Conservation (phyloP, 2,329 filamentous ascomycete species). For the Colletotrichum aenigma region DNA sequence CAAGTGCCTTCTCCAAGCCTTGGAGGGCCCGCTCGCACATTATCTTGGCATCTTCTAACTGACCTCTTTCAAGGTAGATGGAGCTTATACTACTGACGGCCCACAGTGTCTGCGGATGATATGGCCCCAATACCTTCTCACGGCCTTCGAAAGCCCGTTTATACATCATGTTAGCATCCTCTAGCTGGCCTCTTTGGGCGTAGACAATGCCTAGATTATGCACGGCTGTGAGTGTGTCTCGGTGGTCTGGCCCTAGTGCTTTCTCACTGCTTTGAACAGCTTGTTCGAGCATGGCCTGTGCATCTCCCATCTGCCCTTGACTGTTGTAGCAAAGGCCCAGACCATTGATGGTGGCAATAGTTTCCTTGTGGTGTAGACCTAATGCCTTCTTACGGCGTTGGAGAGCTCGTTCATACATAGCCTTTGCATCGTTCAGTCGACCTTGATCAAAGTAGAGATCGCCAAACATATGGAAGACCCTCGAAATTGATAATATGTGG, state of each 20-base stretch:
- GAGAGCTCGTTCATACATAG: constrained; percentile 32
- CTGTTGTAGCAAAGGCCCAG: background rate
- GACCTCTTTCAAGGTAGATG: background rate
- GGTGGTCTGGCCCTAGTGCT: background rate
- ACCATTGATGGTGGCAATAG: background rate
- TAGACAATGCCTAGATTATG: background rate
- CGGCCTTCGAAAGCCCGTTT: constrained; percentile 29
- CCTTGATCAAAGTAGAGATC: constrained; percentile 23
- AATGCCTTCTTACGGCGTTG: constrained; percentile 25
- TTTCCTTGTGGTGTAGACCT: background rate
- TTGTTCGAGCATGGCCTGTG: background rate
- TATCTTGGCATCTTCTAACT: background rate
- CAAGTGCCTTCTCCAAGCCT: background rate
- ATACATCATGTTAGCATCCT: constrained; percentile 33
- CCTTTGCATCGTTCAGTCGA: constrained; percentile 26
- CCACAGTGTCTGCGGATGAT: background rate
- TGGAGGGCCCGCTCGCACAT: background rate
- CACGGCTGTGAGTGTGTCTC: background rate
- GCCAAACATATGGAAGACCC: constrained; percentile 23
- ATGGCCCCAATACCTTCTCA: constrained; percentile 22
- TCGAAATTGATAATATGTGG: constrained; percentile 12
- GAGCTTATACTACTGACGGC: accelerated
- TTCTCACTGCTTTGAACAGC: constrained; percentile 17
- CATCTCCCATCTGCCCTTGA: too few species aligned
- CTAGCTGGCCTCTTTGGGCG: background rate